These are phyloP conservation scores for Oldenlandia corymbosa DNA, from an alignment of 257 asterid genomes.

Conservation along the genomic window DNA sequence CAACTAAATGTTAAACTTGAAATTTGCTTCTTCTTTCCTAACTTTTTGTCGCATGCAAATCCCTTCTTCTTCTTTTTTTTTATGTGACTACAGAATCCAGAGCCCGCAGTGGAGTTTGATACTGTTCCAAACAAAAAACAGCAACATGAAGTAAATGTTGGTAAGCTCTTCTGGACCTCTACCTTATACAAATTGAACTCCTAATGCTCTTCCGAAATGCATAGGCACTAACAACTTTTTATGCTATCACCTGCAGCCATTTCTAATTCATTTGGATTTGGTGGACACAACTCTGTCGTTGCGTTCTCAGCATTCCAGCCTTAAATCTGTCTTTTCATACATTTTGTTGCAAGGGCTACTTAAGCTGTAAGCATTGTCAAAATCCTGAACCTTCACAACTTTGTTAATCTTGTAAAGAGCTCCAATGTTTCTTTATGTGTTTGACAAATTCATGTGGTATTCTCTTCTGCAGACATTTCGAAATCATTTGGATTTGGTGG, in stretches of 20 bases:
- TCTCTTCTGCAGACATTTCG: conserved; percentile 57
- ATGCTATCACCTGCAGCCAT: conserved; percentile 46
- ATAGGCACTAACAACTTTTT: not conserved
- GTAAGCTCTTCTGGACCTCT: conserved; percentile 34
- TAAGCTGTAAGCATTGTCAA: not conserved
- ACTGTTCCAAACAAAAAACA: conserved; percentile 73
- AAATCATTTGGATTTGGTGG: conserved; percentile 85
- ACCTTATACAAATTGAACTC: too few species aligned
- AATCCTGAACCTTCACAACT: not conserved
- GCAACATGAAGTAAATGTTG: conserved; percentile 78
- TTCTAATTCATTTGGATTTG: conserved; percentile 88
- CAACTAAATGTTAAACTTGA: too few species aligned
- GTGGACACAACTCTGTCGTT: conserved; percentile 88
- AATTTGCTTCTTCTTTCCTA: not conserved
- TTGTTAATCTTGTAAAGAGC: not conserved
- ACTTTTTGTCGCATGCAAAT: not conserved
- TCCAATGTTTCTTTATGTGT: not conserved
- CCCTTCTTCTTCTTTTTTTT: not conserved
- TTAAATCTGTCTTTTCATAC: conserved; percentile 24
- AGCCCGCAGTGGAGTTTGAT: conserved; percentile 78
- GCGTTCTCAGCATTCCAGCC: conserved; percentile 81
- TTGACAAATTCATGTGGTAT: not conserved
- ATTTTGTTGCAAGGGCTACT: not conserved
- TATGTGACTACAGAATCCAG: conserved; percentile 56
- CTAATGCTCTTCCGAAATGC: too few species aligned